Percentiles rank a stretch among this genome's conserved stretches.
phyloP scores from a whole-genome alignment of 2,329 filamentous ascomycete species.

The Colletotrichum falcatum region DNA sequence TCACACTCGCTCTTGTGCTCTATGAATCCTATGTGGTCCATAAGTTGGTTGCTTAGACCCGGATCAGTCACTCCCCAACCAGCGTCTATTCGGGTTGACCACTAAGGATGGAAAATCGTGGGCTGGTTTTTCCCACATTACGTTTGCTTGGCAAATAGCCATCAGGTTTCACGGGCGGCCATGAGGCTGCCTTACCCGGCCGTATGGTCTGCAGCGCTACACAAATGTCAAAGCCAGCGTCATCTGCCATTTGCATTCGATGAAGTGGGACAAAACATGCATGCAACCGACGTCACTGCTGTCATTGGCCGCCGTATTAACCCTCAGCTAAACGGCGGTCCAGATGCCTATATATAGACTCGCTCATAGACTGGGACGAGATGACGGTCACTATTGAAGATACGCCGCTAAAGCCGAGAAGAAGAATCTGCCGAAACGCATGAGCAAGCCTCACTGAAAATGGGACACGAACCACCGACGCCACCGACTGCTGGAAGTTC shows the following conservation, averaged over 20 bases:
- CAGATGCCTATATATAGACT: constrained; percentile 23
- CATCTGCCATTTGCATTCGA: too few species aligned
- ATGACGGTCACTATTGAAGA: constrained; percentile 46
- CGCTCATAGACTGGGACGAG: constrained; percentile 45
- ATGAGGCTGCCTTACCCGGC: constrained; percentile 20
- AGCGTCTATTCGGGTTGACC: neutral
- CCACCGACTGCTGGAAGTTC: constrained; percentile 54
- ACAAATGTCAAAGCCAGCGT: too few species aligned
- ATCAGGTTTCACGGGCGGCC: constrained; percentile 28
- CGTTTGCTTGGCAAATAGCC: constrained; percentile 37
- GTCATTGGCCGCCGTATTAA: neutral
- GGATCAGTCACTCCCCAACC: neutral
- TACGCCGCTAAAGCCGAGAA: constrained; percentile 46
- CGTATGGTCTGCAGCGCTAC: neutral
- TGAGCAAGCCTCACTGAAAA: constrained; percentile 47
- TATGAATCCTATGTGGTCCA: neutral
- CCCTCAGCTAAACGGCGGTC: neutral
- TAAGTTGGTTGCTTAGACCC: neutral
- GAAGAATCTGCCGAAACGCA: constrained; percentile 46
- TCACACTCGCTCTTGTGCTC: neutral
- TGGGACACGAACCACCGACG: constrained; percentile 54
- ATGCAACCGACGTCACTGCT: neutral
- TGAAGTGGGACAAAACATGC: neutral
- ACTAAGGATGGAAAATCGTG: neutral
- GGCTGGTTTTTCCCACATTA: neutral